Base-by-base conservation (phyloP, 208 protist genomes). In the Jaenimonas drosophilae region DNA sequence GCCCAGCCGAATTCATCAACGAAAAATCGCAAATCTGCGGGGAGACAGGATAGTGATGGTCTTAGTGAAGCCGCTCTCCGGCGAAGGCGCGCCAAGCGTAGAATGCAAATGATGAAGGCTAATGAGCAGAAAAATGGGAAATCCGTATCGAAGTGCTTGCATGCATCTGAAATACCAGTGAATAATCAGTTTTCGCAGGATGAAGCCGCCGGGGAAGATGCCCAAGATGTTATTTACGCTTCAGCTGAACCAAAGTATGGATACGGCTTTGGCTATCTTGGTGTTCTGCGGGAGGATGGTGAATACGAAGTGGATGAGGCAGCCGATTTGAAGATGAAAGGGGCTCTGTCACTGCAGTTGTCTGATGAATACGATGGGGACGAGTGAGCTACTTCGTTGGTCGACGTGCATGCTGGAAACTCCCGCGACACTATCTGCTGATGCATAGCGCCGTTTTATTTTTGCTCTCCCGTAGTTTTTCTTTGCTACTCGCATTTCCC, bases 261-360 rank as follows among this genome's bases (percentile, higher is more conserved):
- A 1, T 91, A 83, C 47, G 83, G 83, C 5, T 83, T 88, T 52
- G 83, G 83, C 0, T 91, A 88, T 36, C 56, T 88, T 12, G 83
- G 78, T 26, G 63, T 91, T 3, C 54, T 91, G 0, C 76, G 67
- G 30, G 65, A 76, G 12, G 63, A 82, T 49, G 82, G 82, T 11
- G 70, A 80, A 32, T 88, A 81, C 53, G 76, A 88, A 24, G 65
- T 68, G 17, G 82, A 91, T 14, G 75, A 84, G 38, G 61, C 43
- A 28, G 71, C 59, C 0, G 62, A 90, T 46, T 60, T 65, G 9
- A 54, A 65, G 20, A 28, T 87, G 26, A 69, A 67, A n/a, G 72
- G 74, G 4, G 71, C 73, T 4, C 51, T 81, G 3, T 76, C 67
- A 16, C 40, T 86, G 19, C 42, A 72, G 34, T 53, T 76, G 4